Conservation (phyloP, 768 basidiomycete genomes). For the Russula foetens region DNA sequence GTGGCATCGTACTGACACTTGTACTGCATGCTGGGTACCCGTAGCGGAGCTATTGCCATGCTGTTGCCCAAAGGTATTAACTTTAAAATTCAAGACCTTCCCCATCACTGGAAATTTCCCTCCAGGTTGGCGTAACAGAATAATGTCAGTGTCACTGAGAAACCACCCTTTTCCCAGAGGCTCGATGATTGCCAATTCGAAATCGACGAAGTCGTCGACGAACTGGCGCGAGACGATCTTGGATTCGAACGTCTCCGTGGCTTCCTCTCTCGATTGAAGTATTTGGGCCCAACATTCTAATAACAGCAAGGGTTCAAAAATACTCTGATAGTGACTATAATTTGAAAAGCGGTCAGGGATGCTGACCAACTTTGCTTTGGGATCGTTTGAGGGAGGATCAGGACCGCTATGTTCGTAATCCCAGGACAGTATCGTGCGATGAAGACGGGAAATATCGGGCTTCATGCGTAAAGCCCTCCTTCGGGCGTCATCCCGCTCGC, state of each 20-base stretch:
- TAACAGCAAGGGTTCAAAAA: constrained; percentile 80
- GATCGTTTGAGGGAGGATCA: constrained; percentile 46
- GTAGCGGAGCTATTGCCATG: constrained; percentile 46
- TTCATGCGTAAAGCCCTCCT: constrained; percentile 61
- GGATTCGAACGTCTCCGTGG: constrained; percentile 44
- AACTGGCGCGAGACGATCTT: constrained; percentile 62
- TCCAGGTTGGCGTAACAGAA: constrained; percentile 62
- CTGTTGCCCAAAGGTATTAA: constrained; percentile 39
- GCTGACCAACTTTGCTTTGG: constrained; percentile 28
- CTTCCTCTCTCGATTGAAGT: constrained; percentile 64
- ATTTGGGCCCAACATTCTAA: constrained; percentile 92
- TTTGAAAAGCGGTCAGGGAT: constrained; percentile 63
- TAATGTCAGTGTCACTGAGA: constrained; percentile 75
- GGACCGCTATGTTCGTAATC: constrained; percentile 62
- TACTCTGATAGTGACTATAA: constrained; percentile 56
- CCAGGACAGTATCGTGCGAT: constrained; percentile 79
- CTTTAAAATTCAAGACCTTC: constrained; percentile 50
- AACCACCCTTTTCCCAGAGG: constrained; percentile 62
- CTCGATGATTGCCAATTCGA: constrained; percentile 58
- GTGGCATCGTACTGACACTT: constrained; percentile 23
- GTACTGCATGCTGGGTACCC: constrained; percentile 18
- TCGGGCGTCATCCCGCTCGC: constrained; percentile 53
- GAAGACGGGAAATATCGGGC: constrained; percentile 75
- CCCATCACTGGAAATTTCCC: constrained; percentile 53
- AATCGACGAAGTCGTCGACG: constrained; percentile 75